Base-by-base conservation (phyloP, 768 basidiomycete genomes). In the Nidularia sp. region DNA sequence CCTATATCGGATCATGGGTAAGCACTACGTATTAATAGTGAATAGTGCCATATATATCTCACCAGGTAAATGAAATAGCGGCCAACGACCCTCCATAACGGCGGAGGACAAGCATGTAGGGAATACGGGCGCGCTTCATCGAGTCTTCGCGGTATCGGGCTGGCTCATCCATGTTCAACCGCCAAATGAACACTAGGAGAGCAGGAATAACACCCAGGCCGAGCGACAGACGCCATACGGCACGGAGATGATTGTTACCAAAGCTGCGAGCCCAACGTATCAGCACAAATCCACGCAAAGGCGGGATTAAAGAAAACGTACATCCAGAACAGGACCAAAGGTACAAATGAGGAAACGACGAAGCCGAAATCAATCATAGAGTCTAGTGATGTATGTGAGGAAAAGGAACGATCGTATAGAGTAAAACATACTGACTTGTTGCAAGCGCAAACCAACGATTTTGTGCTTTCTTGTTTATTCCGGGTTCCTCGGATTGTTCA, bases 291-390 rank as follows among this genome's bases (percentile, higher is more conserved):
- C 18, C 7, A 49, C 47, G 10, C 25, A 39, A 42, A 18, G 18
- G 18, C n/a, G 35, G 31, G 44, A 48, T 35, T 10, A 34, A 13
- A 57, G 44, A 22, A 45, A 15, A 70, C 85, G 44, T 55, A 90
- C 85, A 95, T 95, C 93, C 91, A 93, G 62, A 83, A 90, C 32
- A 93, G 73, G 29, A 95, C 87, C 4, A 95, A 75, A 10, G 92
- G 91, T 3, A 90, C 86, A 56, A 94, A 93, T 8, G 88, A 76
- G 5, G 86, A 71, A 45, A 93, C 61, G 41, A 91, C 90, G 62
- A 92, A 92, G 39, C 89, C 90, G 52, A 84, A 69, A 62, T 91
- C 93, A 59, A 93, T 91, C 93, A 93, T 93, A 4, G 77, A 66
- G 60, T 92, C 89, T 90, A 36, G 15, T 34, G 7, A 31, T 41